Evolutionary conservation across 768 basidiomycete species (phyloP).

Genomic region (Amanita jacksonii): DNA sequence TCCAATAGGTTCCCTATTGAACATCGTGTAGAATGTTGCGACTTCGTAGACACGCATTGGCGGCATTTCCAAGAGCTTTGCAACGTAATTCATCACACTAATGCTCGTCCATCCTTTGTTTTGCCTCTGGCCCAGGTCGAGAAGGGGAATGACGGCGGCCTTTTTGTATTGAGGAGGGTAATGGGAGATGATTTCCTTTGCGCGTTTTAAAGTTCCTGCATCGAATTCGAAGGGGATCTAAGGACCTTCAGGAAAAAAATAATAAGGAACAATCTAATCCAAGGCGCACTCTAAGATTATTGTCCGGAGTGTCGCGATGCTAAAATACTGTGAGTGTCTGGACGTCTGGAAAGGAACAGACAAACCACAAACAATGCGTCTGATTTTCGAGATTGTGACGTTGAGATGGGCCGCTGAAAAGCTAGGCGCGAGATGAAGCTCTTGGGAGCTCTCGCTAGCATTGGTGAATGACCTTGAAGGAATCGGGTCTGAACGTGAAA

Average conservation of each 20-base stretch:
- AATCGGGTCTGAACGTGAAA: too few relatives aligned
- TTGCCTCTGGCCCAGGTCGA: constrained; percentile 94
- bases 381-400: constrained; percentile 43
- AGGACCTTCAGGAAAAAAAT: constrained; percentile 4
- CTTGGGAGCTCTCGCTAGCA: not conserved
- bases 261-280: not conserved
- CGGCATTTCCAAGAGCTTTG: constrained; percentile 85
- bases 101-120: constrained; percentile 99
- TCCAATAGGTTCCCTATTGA: constrained; percentile 97
- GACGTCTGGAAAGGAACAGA: constrained; percentile 14
- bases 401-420: constrained; percentile 26
- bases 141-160: constrained; percentile 92
- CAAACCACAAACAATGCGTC: constrained; percentile 85
- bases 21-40: constrained; percentile 99
- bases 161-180: constrained; percentile 99
- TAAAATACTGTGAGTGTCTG: constrained; percentile 23
- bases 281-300: constrained; percentile 72
- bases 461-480: not conserved
- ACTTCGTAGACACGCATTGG: constrained; percentile 99
- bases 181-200: constrained; percentile 80
- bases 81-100: constrained; percentile 98
- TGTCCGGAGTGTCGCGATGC: constrained; percentile 94
- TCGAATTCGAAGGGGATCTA: constrained; percentile 90
- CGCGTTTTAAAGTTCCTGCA: constrained; percentile 73
- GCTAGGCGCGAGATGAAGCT: not conserved